Base-by-base conservation (phyloP, 805 yeast species). In the Candida andamanensis region DNA sequence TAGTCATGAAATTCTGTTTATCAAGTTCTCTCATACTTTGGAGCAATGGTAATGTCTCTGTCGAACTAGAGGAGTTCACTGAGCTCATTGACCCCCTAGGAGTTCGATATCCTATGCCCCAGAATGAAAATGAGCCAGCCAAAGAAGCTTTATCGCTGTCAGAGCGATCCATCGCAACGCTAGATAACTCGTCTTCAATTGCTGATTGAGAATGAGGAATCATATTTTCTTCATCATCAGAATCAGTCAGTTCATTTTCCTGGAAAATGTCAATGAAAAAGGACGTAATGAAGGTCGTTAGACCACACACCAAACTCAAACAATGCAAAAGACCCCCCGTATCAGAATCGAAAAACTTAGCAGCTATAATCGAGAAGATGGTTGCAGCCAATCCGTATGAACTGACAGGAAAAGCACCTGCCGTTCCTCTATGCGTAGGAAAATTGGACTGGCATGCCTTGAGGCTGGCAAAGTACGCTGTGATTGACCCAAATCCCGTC, bases 311-410 rank as follows among this genome's bases (percentile, higher is more conserved):
- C 1, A 71, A 36, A 1, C 79, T 57, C 38, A 83, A 65, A 49
- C 81, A 81, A 32, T 52, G 49, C 26, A 83, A 60, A 2, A 81
- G 62, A 0, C 74, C 75, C 5, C 66, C 71, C 1, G 84, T 69
- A 41, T 80, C 55, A 19, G 67, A 74, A 6, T 56, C 52, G 42
- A 73, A 82, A 30, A 70, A 63, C 5, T 56, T 45, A 0, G 82
- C 75, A 10, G 84, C 72, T 3, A 80, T 45, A 2, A 70, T 51
- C 2, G 85, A 75, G 47, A 78, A 80, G 13, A 80, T 42, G 24
- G 83, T 64, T 3, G 90, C 87, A 5, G 86, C 74, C 25, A 83
- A 55, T 0, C 90, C 94, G 52, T 75, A 83, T 1, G 78, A 64
- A 10, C 84, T 71, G 4, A 79, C 81, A 2, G 85, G 85, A 26